Base-by-base conservation (phyloP, 2,329 filamentous ascomycete genomes). In the Diatrype stigma region DNA sequence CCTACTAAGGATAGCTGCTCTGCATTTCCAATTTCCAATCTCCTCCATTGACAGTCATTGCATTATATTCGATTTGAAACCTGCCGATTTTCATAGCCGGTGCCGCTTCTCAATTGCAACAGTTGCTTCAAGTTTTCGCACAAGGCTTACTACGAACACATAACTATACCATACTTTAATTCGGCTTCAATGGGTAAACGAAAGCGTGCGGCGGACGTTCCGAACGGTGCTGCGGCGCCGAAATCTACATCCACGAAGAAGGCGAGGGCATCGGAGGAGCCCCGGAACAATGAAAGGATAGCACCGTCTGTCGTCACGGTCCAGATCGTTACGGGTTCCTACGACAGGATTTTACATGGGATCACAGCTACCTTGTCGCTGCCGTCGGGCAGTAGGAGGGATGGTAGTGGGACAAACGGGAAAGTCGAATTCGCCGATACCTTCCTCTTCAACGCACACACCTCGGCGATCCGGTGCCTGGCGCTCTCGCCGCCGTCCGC, bases 381-480 rank as follows among this genome's bases (percentile, higher is more conserved):
- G n/a, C 63, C 50, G 61, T 68, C 40, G 58, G 67, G 49, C 7
- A 34, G 30, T 7, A 14, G 30, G 30, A 34, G 30, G 30, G 14
- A 34, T 7, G 30, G 30, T 7, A 34, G 30, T 7, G 14, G 30
- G 30, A 34, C 34, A 17, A 12, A 6, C 14, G 34, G 34, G 34
- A 65, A 76, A 16, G 76, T 85, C 49, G 78, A 85, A 47, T 97
- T 96, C 66, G 82, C 89, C 58, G 93, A 97, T 70, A 93, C 89
- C 0, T 99, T 99, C 70, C 81, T 99, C 51, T 96, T 99, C 80
- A 90, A 92, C 65, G 92, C 94, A 14, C 94, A 99, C 72, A 80
- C 84, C 51, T 95, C 92, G 12, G 87, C 94, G 4, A 90, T 99
- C 67, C 87, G 91, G 62, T 95, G 90, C 66, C 79, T 99, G 32